A percentile compares a stretch with the other conserved stretches of the same genome.
Evolutionary conservation across 2,329 filamentous ascomycete genomes (phyloP).

Genomic region (Colletotrichum sansevieriae): DNA sequence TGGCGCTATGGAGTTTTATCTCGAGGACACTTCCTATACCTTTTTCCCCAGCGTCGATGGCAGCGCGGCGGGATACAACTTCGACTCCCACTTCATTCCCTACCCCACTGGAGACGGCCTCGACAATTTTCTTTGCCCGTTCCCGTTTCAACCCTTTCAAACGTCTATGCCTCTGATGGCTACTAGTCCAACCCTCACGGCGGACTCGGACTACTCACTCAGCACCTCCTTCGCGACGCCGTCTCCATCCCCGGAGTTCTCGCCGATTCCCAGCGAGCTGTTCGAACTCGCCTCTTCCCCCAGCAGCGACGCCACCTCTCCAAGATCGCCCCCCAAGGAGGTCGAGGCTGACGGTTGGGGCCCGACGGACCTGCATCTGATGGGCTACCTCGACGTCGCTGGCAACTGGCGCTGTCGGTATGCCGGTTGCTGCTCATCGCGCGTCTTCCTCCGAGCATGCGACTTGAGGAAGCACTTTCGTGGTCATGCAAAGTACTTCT

Average conservation of each 20-base stretch:
- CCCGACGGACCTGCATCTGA: conserved; percentile 23
- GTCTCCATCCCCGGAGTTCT: conserved; percentile 20
- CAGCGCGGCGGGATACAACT: conserved; percentile 2
- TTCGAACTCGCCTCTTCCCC: conserved; percentile 4
- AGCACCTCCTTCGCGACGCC: neutral
- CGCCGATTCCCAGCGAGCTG: conserved; percentile 12
- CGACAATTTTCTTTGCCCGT: conserved; percentile 27
- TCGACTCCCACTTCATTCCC: conserved; percentile 31
- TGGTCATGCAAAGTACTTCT: conserved; percentile 35
- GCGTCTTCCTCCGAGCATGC: conserved; percentile 32
- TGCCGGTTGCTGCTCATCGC: conserved; percentile 30
- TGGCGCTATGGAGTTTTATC: conserved; percentile 29
- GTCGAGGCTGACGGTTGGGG: conserved; percentile 17
- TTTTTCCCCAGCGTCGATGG: conserved; percentile 19
- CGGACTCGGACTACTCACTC: conserved; percentile 3
- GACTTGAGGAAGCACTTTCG: conserved; percentile 36
- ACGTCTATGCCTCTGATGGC: conserved; percentile 14
- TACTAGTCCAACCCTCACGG: neutral
- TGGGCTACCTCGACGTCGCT: conserved; percentile 34
- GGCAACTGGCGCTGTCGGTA: conserved; percentile 38
- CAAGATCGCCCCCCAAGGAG: conserved; percentile 15
- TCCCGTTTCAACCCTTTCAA: conserved; percentile 14
- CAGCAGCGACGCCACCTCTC: conserved; percentile 12
- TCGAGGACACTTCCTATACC: conserved; percentile 24
- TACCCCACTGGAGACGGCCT: conserved; percentile 13